Base-by-base conservation (phyloP, 2,329 filamentous ascomycete species). In the Blumeriella jaapii region DNA sequence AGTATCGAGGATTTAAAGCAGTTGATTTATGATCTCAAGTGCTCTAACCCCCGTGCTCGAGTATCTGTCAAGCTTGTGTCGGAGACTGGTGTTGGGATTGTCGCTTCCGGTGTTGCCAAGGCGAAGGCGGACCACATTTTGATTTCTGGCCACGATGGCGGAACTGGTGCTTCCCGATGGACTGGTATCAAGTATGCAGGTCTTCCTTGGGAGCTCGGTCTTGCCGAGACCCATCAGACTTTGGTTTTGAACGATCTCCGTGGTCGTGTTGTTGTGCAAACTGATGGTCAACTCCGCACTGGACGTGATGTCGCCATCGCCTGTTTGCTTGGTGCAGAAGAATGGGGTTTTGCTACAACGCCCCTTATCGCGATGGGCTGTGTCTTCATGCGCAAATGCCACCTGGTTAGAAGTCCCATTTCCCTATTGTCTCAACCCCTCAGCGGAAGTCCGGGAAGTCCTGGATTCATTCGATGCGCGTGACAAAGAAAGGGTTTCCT, bases 181-280 rank as follows among this genome's bases (percentile, higher is more conserved):
- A 96, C 89, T 54, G 89, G 89, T 68, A 95, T 94, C 75, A 95
- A 95, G 62, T 94, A 95, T 59, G 89, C 87, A 32, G 89, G 89
- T 71, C 75, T 95, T 22, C 89, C 89, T 16, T 96, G 87, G 87
- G 89, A 96, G 61, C 59, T 96, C 49, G 89, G 89, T 72, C 80
- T 96, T 51, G 89, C 89, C 5, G 89, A 96, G 66, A 95, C 87
- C 29, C 89, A 96, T 58, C 89, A 96, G 63, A 96, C 89, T 10
- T 68, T 96, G 46, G 89, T 96, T 9, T 69, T 96, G 25, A 96
- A 96, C 61, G 89, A 95, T 56, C 75, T 96, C 12, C 82, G 89
- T 69, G 89, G 89, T 34, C 84, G 89, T 70, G 85, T 94, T 33
- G 82, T 95, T 46, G 86, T 95, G 20, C 87, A 96, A 65, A 95